Evolutionary conservation across 176 grass and related monocot genomes (phyloP), one percentile per base, ranked within the genome.

Genomic region (Typha latifolia): DNA sequence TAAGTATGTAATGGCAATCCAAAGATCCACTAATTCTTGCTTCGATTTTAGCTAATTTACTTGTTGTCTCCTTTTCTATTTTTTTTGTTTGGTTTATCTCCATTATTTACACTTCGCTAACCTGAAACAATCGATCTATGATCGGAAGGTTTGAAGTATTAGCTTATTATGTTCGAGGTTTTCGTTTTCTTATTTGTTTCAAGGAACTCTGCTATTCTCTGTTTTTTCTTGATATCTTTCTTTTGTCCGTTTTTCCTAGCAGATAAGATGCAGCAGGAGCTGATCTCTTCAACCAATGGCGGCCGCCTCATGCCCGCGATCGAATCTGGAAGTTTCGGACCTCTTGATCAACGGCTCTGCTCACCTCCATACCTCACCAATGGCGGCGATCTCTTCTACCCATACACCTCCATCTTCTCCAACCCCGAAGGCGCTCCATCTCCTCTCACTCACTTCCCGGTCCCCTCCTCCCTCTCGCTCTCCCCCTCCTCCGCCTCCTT

Each of bases 251-350:
- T 32, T 62, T 21, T 78, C 51, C 59, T 77, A 51, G 34, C 18
- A 59, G 56, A 66, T 67, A 51, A 49, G 69, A 97, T 97, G 93
- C 80, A 97, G 81, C 81, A 92, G 29, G 70, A 82, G 19, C 64
- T 89, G 32, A 2, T 82, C 49, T 50, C 69, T 32, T 71, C 83
- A 48, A 62, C 66, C 68, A 77, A 83, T 70, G 84, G 81, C 70
- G 77, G 87, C 81, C 74, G 67, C 71, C 68, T 82, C 34, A 72
- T 80, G 65, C 86, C 83, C 47, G 75, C 83, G 12, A 72, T 91
- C 31, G 82, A 84, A 72, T 80, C 90, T 47, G 70, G 72, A 52
- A 26, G 62, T 14, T 91, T 86, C 72, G 66, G 59, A 3, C 81
- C 83, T 65, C 80, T 69, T 32, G 92, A 91, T 69, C 82, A 84